phyloP scores from a whole-genome alignment of 148 eudicot genomes.

The Fagopyrum homotropicum region DNA sequence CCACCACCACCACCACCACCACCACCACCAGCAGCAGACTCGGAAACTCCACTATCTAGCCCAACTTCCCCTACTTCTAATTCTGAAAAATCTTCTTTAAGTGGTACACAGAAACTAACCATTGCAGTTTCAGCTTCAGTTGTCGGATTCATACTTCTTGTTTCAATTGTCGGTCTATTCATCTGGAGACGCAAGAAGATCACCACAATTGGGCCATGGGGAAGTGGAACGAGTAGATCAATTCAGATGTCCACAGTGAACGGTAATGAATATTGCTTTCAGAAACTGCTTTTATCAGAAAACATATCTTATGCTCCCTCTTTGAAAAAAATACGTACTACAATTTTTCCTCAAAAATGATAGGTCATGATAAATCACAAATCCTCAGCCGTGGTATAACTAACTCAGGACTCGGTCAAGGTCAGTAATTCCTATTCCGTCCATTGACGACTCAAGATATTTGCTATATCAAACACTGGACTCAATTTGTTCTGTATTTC shows the following conservation, averaged over 20 bases:
- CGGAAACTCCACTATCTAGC: neutral
- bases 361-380: conserved; percentile 25
- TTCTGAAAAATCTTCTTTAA: neutral
- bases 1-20: conserved; percentile 1
- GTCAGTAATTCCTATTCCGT: conserved; percentile 18
- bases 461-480: neutral
- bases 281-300: neutral
- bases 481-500: conserved; percentile 13
- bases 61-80: neutral
- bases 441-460: neutral
- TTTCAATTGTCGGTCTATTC: conserved; percentile 22
- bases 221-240: conserved; percentile 65
- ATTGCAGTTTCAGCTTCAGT: conserved; percentile 23
- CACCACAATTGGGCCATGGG: conserved; percentile 43
- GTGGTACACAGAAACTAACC: neutral
- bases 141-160: conserved; percentile 29
- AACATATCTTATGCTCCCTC: neutral
- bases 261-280: conserved; percentile 33
- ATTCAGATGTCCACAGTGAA: conserved; percentile 64
- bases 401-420: conserved; percentile 22
- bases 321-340: neutral
- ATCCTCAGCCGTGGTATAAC: conserved; percentile 18
- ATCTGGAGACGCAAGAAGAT: conserved; percentile 35
- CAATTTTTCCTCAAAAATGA: conserved; percentile 10
- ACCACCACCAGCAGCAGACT: neutral